Conservation (phyloP, 2,329 filamentous ascomycete species). For the Fusarium compactum region DNA sequence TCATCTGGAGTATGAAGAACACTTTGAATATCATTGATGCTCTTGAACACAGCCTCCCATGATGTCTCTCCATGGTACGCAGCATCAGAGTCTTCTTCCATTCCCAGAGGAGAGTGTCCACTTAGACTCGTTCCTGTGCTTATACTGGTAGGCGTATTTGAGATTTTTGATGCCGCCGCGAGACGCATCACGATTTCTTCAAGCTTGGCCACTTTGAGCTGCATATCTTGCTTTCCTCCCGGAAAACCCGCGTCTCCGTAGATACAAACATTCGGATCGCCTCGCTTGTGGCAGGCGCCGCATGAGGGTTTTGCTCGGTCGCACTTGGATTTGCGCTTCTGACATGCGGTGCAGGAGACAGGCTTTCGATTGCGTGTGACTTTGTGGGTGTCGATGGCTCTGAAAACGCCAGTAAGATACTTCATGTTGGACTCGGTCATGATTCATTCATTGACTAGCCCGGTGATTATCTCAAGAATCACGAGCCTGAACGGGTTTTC, state of each 20-base stretch:
- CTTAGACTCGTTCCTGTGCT: neutral
- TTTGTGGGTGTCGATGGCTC: constrained; percentile 51
- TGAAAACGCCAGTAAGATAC: constrained; percentile 53
- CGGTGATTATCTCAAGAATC: neutral
- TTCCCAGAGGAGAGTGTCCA: neutral
- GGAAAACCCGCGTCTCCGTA: constrained; percentile 45
- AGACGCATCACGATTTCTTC: constrained; percentile 57
- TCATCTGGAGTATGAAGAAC: constrained; percentile 47
- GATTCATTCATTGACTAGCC: neutral
- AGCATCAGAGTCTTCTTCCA: constrained; percentile 28
- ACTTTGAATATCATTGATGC: constrained; percentile 57
- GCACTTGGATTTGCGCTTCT: constrained; percentile 58
- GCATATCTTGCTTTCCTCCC: constrained; percentile 52
- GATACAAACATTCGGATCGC: constrained; percentile 50
- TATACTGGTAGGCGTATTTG: neutral
- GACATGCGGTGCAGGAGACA: constrained; percentile 58
- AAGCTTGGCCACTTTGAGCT: constrained; percentile 55
- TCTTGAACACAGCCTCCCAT: constrained; percentile 57
- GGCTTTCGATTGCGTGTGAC: constrained; percentile 57
- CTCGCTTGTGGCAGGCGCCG: constrained; percentile 55
- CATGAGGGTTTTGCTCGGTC: constrained; percentile 56
- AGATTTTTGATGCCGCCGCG: constrained; percentile 37
- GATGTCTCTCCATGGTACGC: constrained; percentile 55
- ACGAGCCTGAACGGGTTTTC: too few species aligned
- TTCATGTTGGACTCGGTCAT: constrained; percentile 45